A percentile compares a stretch with the other conserved stretches of the same genome.
phyloP scores from a whole-genome alignment of 139 green algal species.

The Micractinium sp. region DNA sequence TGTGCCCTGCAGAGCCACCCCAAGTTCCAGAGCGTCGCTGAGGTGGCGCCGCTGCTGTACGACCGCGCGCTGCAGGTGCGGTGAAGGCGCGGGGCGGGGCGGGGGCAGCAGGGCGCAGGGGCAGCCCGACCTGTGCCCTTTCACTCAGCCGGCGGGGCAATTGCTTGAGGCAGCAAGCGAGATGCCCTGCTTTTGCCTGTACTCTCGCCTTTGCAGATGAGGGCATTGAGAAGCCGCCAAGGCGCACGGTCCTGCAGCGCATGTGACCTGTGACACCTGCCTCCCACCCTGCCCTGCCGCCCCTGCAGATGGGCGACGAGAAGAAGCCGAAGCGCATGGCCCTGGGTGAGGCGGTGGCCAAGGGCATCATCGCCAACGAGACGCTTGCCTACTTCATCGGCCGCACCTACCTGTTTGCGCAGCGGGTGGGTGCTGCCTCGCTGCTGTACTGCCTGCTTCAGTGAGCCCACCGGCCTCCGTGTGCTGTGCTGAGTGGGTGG shows the following conservation, averaged over 20 bases:
- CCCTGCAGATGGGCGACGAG: slow-evolving; percentile 85
- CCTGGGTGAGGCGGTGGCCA: slow-evolving; percentile 85
- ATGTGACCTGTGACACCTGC: too few relatives aligned
- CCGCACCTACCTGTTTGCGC: slow-evolving; percentile 94
- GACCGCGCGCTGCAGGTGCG: slow-evolving; percentile 79
- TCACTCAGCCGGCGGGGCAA: too few relatives aligned
- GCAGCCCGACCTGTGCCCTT: too few relatives aligned
- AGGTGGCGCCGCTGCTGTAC: slow-evolving; percentile 91
- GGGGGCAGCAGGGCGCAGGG: too few relatives aligned
- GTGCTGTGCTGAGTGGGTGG: too few relatives aligned
- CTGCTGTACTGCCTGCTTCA: too few relatives aligned
- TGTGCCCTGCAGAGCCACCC: slow-evolving; percentile 71
- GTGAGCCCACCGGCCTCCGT: too few relatives aligned
- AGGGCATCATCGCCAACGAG: slow-evolving; percentile 97
- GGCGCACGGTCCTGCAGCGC: slow-evolving; percentile 79
- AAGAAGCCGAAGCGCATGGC: slow-evolving; percentile 84
- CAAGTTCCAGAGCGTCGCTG: slow-evolving; percentile 88
- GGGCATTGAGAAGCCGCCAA: slow-evolving; percentile 85
- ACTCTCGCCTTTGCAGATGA: slow-evolving; percentile 69
- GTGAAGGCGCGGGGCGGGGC: neutral
- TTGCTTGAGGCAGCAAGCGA: too few relatives aligned
- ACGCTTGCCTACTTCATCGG: slow-evolving; percentile 99
- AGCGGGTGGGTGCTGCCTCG: slow-evolving; percentile 15
- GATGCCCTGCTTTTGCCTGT: too few relatives aligned
- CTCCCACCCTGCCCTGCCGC: neutral